Conservation (phyloP, 1,284 basidiomycete genomes). For the Heterobasidion irregulare region DNA sequence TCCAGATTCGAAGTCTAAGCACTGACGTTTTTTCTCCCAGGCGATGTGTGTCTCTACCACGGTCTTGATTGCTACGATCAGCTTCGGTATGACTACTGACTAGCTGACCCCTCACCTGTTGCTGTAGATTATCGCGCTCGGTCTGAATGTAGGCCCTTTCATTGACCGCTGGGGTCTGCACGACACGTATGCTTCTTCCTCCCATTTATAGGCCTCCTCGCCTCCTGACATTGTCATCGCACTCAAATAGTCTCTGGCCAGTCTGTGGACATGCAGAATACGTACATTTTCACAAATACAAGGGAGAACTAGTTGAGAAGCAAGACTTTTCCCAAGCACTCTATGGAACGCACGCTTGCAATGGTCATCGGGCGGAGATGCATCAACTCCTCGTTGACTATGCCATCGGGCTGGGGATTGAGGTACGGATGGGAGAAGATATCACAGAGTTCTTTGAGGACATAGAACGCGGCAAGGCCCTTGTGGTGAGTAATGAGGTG, state of each 20-base stretch:
- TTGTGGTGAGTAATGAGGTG: slow-evolving; percentile 17
- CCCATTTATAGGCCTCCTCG: too few relatives aligned
- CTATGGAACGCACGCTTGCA: slow-evolving; percentile 16
- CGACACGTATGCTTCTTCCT: slow-evolving; percentile 1
- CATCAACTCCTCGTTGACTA: slow-evolving; percentile 17
- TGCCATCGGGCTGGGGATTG: slow-evolving; percentile 17
- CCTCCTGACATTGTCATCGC: too few relatives aligned
- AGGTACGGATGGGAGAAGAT: slow-evolving; percentile 16
- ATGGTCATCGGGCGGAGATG: slow-evolving; percentile 18
- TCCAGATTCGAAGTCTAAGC: too few relatives aligned
- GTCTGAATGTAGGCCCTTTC: slow-evolving; percentile 6
- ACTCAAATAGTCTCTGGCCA: slow-evolving; percentile 12
- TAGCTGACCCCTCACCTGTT: too few relatives aligned
- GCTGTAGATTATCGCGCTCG: slow-evolving; percentile 6
- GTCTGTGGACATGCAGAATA: slow-evolving; percentile 14
- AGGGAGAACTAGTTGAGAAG: slow-evolving; percentile 15
- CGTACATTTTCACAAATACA: slow-evolving; percentile 14
- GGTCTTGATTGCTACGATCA: too few relatives aligned
- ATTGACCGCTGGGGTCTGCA: slow-evolving; percentile 10
- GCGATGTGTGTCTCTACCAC: too few relatives aligned
- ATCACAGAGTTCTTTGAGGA: slow-evolving; percentile 20
- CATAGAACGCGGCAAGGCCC: slow-evolving; percentile 7
- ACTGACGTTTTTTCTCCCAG: too few relatives aligned
- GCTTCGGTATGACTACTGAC: too few relatives aligned
- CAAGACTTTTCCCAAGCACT: slow-evolving; percentile 13